These are phyloP conservation scores for Sugiyamaella castrensis DNA, from an alignment of 1,139 yeast species.

Conservation along the genomic window DNA sequence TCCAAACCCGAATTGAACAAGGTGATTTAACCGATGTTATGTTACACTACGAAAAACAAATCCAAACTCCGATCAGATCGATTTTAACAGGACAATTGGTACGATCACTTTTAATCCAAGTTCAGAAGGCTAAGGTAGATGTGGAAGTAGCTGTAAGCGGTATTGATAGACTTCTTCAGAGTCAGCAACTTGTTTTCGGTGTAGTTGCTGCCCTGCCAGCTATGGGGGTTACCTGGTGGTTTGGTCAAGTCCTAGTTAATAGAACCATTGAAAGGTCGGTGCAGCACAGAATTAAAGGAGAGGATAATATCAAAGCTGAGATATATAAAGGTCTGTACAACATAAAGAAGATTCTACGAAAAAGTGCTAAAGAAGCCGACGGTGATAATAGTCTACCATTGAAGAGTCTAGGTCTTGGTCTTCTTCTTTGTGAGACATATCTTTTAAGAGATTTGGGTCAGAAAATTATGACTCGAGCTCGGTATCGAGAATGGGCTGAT, in stretches of 20 bases:
- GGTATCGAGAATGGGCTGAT: slow-evolving; percentile 23
- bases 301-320: slow-evolving; percentile 16
- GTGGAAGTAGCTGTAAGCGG: slow-evolving; percentile 89
- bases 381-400: slow-evolving; percentile 6
- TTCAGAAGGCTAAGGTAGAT: slow-evolving; percentile 94
- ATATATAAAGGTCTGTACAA: slow-evolving; percentile 21
- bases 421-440: slow-evolving; percentile 26
- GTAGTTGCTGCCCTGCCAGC: slow-evolving; percentile 82
- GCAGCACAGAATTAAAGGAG: slow-evolving; percentile 20
- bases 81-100: slow-evolving; percentile 65
- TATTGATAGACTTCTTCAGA: slow-evolving; percentile 80
- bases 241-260: slow-evolving; percentile 53
- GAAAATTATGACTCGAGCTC: slow-evolving; percentile 17
- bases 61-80: slow-evolving; percentile 66
- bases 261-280: slow-evolving; percentile 18
- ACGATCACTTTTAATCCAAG: slow-evolving; percentile 76
- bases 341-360: slow-evolving; percentile 18
- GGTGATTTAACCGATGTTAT: slow-evolving; percentile 81
- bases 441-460: slow-evolving; percentile 22
- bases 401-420: slow-evolving; percentile 21
- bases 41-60: slow-evolving; percentile 74
- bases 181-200: slow-evolving; percentile 92
- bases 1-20: slow-evolving; percentile 40
- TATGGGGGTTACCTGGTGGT: slow-evolving; percentile 30
- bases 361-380: neutral